phyloP scores from a whole-genome alignment of 345 rosid genomes.

The Corchorus capsularis region DNA sequence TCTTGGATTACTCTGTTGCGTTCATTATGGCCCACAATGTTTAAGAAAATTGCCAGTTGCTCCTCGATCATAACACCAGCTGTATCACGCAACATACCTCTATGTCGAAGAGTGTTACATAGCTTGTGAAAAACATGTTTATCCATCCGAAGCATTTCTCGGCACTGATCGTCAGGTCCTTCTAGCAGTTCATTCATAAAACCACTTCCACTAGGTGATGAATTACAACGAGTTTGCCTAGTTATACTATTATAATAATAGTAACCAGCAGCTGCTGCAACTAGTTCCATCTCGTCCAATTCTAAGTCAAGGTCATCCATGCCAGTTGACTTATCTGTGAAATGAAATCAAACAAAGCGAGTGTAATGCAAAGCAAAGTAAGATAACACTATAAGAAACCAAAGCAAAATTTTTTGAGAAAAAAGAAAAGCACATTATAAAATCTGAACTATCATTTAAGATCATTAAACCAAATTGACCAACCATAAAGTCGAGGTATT shows the following conservation, averaged over 20 bases:
- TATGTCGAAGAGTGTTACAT: conserved; percentile 50
- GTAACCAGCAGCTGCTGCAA: conserved; percentile 80
- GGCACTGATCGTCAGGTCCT: conserved; percentile 52
- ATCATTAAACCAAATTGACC: conserved; percentile 20
- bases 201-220: conserved; percentile 39
- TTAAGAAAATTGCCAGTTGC: conserved; percentile 74
- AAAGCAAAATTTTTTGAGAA: not conserved
- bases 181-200: conserved; percentile 58
- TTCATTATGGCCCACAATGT: conserved; percentile 73
- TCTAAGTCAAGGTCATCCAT: conserved; percentile 63
- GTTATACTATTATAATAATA: conserved; percentile 48
- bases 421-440: not conserved
- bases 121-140: conserved; percentile 66
- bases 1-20: conserved; percentile 82
- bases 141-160: conserved; percentile 82
- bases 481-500: conserved; percentile 27
- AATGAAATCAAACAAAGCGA: conserved; percentile 31
- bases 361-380: conserved; percentile 18
- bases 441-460: conserved; percentile 19
- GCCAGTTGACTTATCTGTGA: conserved; percentile 51
- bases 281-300: conserved; percentile 83
- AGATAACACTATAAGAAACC: not conserved
- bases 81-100: conserved; percentile 66
- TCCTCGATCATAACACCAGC: conserved; percentile 76
- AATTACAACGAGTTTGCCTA: conserved; percentile 42